A percentile compares a stretch with the other conserved stretches of the same genome.
These are phyloP conservation scores for Calocybe gambosa DNA, from an alignment of 1,284 basidiomycete genomes.

Conservation along the genomic window DNA sequence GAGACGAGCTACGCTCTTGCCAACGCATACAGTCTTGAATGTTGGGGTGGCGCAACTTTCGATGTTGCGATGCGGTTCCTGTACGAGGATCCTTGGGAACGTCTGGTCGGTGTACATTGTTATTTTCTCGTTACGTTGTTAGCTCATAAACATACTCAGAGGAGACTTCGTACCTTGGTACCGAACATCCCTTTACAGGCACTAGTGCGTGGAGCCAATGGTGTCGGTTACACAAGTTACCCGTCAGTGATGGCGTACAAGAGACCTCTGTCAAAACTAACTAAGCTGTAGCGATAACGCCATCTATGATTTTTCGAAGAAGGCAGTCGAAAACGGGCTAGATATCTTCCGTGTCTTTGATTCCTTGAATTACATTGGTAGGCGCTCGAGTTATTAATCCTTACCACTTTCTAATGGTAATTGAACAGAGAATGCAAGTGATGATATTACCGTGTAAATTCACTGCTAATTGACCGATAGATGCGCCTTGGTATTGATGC, in stretches of 20 bases:
- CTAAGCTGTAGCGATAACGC: slow-evolving; percentile 76
- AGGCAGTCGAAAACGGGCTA: slow-evolving; percentile 97
- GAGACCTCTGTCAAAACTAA: too few relatives aligned
- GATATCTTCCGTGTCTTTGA: slow-evolving; percentile 99
- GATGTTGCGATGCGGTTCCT: slow-evolving; percentile 99
- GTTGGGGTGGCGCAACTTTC: slow-evolving; percentile 99
- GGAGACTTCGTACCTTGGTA: slow-evolving; percentile 91
- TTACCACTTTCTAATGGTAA: slow-evolving; percentile 7
- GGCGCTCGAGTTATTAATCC: slow-evolving; percentile 21
- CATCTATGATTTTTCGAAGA: slow-evolving; percentile 98
- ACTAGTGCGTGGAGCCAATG: slow-evolving; percentile 97
- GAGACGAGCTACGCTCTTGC: slow-evolving; percentile 94
- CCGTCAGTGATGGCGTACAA: slow-evolving; percentile 53
- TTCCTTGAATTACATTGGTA: slow-evolving; percentile 96
- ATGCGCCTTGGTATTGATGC: slow-evolving; percentile 97
- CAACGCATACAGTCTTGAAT: slow-evolving; percentile 96
- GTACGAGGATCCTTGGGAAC: slow-evolving; percentile 99
- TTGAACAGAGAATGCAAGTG: slow-evolving; percentile 55
- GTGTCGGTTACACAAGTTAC: slow-evolving; percentile 98
- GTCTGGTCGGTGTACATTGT: slow-evolving; percentile 59
- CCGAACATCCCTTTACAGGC: slow-evolving; percentile 99
- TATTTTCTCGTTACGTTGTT: neutral
- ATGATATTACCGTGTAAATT: neutral
- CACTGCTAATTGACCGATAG: slow-evolving; percentile 33
- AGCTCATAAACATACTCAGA: slow-evolving; percentile 36